Conservation (phyloP, 73 alveolate species). For the Diophrys appendiculata region DNA sequence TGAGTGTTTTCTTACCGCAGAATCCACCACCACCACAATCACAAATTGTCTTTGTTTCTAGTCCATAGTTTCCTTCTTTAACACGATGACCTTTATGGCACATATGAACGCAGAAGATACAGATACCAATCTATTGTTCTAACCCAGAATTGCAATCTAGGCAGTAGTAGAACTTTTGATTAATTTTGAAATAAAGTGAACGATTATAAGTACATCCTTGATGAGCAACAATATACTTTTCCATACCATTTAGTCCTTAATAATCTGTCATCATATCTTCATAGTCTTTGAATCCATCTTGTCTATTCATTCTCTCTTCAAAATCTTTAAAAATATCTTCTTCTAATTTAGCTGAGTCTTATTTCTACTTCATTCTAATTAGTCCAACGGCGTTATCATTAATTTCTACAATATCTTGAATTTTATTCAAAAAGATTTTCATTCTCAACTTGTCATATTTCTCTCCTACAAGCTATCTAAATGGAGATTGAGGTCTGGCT, state of each 20-base stretch:
- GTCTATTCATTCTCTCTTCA: background rate
- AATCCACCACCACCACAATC: conserved; percentile 12
- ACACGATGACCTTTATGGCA: conserved; percentile 8
- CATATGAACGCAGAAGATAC: conserved; percentile 2
- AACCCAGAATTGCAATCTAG: conserved; percentile 8
- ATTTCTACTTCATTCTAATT: background rate
- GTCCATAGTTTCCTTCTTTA: conserved; percentile 11
- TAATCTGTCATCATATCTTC: background rate
- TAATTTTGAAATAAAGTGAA: background rate
- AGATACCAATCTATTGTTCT: conserved; percentile 7
- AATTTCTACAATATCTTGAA: background rate
- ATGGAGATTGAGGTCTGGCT: background rate
- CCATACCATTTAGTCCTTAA: background rate
- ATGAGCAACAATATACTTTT: background rate
- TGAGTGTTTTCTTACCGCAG: background rate
- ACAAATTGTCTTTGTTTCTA: background rate
- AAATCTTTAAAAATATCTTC: background rate
- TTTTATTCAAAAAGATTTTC: background rate
- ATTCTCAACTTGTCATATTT: background rate
- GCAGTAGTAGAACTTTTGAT: conserved; percentile 1
- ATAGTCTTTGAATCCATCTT: background rate
- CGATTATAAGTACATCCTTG: background rate
- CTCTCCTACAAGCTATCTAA: background rate
- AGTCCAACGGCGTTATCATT: background rate
- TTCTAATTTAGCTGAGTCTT: background rate